These are phyloP conservation scores for Logfia minima DNA, from an alignment of 129 eudicot species.

Conservation along the genomic window DNA sequence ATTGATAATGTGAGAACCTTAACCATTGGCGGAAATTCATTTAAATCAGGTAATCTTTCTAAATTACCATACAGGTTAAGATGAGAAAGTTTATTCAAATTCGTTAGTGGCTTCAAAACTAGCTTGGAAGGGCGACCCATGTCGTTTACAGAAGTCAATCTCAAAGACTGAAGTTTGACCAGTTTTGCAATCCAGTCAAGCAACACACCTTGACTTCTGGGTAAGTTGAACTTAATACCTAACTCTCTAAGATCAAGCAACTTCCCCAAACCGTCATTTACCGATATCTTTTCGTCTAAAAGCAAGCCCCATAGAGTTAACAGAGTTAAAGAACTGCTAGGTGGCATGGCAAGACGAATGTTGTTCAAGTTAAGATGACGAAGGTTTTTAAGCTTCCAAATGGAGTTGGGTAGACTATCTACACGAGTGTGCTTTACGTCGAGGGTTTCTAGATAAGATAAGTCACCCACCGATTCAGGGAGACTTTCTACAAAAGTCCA, in stretches of 20 bases:
- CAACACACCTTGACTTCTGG: conserved; percentile 27
- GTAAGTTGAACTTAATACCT: conserved; percentile 44
- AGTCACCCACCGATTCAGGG: conserved; percentile 55
- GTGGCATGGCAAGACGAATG: conserved; percentile 43
- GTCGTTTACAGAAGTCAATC: conserved; percentile 46
- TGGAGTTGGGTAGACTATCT: conserved; percentile 48
- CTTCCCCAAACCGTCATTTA: conserved; percentile 38
- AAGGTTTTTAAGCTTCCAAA: conserved; percentile 54
- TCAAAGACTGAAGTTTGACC: conserved; percentile 39
- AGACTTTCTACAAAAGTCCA: conserved; percentile 53
- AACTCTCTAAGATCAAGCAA: conserved; percentile 48
- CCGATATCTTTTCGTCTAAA: conserved; percentile 39
- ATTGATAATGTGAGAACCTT: conserved; percentile 62
- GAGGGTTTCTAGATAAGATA: conserved; percentile 53
- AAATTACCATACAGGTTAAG: conserved; percentile 51
- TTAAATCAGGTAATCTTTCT: conserved; percentile 31
- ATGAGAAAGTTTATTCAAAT: conserved; percentile 41
- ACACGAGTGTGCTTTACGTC: conserved; percentile 65
- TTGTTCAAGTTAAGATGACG: conserved; percentile 56
- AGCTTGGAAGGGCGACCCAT: conserved; percentile 42
- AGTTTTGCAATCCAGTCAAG: conserved; percentile 45
- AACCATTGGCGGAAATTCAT: conserved; percentile 46
- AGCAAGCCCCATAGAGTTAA: conserved; percentile 54
- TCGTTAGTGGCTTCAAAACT: conserved; percentile 35
- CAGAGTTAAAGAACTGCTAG: conserved; percentile 31